Evolutionary conservation across 2,329 filamentous ascomycete genomes (phyloP).

Genomic region (Hypoxylon sp.): DNA sequence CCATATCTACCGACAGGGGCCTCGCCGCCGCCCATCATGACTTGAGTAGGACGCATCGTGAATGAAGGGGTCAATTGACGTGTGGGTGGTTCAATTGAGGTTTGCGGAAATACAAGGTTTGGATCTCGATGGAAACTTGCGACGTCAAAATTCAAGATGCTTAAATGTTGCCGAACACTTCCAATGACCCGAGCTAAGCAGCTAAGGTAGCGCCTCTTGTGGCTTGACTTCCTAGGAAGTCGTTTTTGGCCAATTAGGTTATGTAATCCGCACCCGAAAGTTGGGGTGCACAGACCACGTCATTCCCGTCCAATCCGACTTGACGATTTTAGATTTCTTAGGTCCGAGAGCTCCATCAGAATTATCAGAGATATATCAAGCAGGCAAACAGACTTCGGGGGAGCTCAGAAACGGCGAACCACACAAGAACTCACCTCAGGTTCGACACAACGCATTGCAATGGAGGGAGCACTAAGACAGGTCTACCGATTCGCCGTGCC

Average conservation of each 20-base stretch:
- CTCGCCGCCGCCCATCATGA: constrained; percentile 59
- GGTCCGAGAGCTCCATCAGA: constrained; percentile 39
- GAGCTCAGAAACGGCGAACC: constrained; percentile 13
- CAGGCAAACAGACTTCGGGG: constrained; percentile 21
- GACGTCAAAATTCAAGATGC: constrained; percentile 54
- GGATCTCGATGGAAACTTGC: constrained; percentile 38
- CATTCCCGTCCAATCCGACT: constrained; percentile 14
- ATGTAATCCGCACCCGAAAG: constrained; percentile 7
- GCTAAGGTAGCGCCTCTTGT: constrained; percentile 32
- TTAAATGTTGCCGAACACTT: constrained; percentile 16
- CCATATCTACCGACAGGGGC: constrained; percentile 61
- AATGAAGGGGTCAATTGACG: constrained; percentile 49
- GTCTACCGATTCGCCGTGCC: constrained; percentile 82
- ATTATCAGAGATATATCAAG: constrained; percentile 1
- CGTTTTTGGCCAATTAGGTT: constrained; percentile 8
- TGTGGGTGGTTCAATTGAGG: constrained; percentile 52
- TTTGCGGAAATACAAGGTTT: constrained; percentile 26
- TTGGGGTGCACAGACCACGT: constrained; percentile 27
- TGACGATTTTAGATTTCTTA: constrained; percentile 33
- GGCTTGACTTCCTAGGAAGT: constrained; percentile 24
- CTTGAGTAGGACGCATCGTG: constrained; percentile 65
- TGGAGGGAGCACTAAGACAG: constrained; percentile 72
- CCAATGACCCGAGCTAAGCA: constrained; percentile 14
- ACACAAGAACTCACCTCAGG: constrained; percentile 2
- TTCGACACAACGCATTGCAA: constrained; percentile 47